Percentiles rank a stretch among this genome's conserved stretches.
Evolutionary conservation across 1,284 basidiomycete genomes (phyloP).

Genomic region (Trichosporon ovoides): DNA sequence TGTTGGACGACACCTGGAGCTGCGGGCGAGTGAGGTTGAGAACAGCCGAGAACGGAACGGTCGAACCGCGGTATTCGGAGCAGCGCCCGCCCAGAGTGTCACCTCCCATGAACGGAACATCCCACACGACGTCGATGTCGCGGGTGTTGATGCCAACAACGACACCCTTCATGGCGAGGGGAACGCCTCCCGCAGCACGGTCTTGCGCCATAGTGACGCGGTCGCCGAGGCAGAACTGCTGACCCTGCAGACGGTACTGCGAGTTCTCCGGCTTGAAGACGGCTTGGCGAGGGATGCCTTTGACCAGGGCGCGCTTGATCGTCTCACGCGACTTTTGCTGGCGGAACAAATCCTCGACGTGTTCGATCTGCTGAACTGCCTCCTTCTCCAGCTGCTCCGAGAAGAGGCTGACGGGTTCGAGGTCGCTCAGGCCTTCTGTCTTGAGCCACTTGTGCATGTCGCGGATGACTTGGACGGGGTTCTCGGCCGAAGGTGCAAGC

Average conservation of each 20-base stretch:
- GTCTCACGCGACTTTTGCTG: slow-evolving; percentile 57
- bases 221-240: slow-evolving; percentile 88
- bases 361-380: slow-evolving; percentile 15
- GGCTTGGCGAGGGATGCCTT: slow-evolving; percentile 87
- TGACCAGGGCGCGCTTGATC: slow-evolving; percentile 85
- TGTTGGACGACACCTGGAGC: slow-evolving; percentile 60
- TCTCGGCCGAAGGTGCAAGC: slow-evolving; percentile 59
- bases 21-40: slow-evolving; percentile 78
- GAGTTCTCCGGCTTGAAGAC: slow-evolving; percentile 91
- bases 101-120: slow-evolving; percentile 90
- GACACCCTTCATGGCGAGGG: slow-evolving; percentile 84
- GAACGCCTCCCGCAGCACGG: slow-evolving; percentile 73
- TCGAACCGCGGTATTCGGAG: slow-evolving; percentile 80
- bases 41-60: slow-evolving; percentile 74
- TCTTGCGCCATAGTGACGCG: slow-evolving; percentile 94
- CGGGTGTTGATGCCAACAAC: slow-evolving; percentile 82
- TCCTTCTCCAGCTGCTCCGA: slow-evolving; percentile 88
- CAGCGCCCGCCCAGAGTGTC: slow-evolving; percentile 83
- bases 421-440: slow-evolving; percentile 74
- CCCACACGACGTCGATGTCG: slow-evolving; percentile 95
- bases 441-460: slow-evolving; percentile 84
- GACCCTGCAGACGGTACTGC: slow-evolving; percentile 81
- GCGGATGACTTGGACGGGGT: slow-evolving; percentile 66
- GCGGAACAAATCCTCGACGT: slow-evolving; percentile 62
- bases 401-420: slow-evolving; percentile 87